These are phyloP conservation scores for Hyphodiscus hymeniophilus DNA, from an alignment of 495 filamentous ascomycete species.

Conservation along the genomic window DNA sequence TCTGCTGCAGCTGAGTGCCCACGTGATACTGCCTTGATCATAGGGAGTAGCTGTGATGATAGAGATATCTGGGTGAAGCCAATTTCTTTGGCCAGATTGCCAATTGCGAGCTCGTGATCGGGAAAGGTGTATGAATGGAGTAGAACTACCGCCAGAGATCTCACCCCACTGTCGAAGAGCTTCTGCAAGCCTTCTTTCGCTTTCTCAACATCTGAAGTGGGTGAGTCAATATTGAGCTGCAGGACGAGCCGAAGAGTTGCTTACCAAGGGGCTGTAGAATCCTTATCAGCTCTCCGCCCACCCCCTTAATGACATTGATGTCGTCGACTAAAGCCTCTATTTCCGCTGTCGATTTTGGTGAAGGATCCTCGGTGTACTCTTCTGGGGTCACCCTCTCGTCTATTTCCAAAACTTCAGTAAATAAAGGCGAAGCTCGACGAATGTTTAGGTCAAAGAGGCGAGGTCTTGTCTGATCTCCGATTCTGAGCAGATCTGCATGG, in stretches of 20 bases:
- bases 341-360: neutral
- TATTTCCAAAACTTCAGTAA: constrained; percentile 18
- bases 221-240: too few relatives aligned
- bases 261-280: too few relatives aligned
- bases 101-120: constrained; percentile 31
- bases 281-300: constrained; percentile 11
- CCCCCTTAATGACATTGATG: neutral
- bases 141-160: constrained; percentile 24
- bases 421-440: constrained; percentile 12
- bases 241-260: too few relatives aligned
- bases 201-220: neutral
- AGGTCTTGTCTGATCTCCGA: constrained; percentile 24
- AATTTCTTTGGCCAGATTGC: constrained; percentile 35
- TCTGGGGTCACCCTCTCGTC: constrained; percentile 26
- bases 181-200: constrained; percentile 7
- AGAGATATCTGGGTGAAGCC: constrained; percentile 23
- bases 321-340: neutral
- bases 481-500: constrained; percentile 22
- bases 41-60: constrained; percentile 23
- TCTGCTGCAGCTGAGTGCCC: constrained; percentile 26
- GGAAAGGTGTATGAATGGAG: constrained; percentile 28
- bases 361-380: constrained; percentile 30
- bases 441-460: constrained; percentile 24
- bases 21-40: constrained; percentile 28
- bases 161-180: constrained; percentile 20